A percentile compares a stretch with the other conserved stretches of the same genome.
Evolutionary conservation across 2,329 filamentous ascomycete genomes (phyloP).

Genomic region (Neurospora sp.): DNA sequence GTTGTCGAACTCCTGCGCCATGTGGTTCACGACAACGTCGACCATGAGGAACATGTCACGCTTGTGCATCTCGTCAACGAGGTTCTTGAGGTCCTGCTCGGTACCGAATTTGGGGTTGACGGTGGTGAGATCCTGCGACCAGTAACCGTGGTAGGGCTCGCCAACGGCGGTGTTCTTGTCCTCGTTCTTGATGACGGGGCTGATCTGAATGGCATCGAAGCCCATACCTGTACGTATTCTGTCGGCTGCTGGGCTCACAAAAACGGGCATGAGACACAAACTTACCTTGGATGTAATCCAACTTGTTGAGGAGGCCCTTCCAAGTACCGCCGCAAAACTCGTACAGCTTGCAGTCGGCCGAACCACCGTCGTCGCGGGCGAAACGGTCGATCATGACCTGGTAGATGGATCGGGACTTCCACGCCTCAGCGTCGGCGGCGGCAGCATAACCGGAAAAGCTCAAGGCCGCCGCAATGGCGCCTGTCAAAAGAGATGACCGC

Average conservation of each 20-base stretch:
- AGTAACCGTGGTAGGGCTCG: slow-evolving; percentile 44
- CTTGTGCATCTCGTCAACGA: slow-evolving; percentile 34
- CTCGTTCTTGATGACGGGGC: slow-evolving; percentile 39
- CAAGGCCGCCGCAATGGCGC: slow-evolving; percentile 15
- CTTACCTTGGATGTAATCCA: slow-evolving; percentile 51
- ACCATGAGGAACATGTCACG: slow-evolving; percentile 37
- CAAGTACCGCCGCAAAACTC: slow-evolving; percentile 54
- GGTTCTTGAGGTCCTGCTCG: slow-evolving; percentile 44
- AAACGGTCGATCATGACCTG: slow-evolving; percentile 49
- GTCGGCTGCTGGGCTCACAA: not conserved
- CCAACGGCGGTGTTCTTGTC: slow-evolving; percentile 23
- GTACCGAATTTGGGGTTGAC: slow-evolving; percentile 52
- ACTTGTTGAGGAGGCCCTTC: slow-evolving; percentile 44
- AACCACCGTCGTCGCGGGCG: slow-evolving; percentile 33
- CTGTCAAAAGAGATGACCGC: slow-evolving; percentile 12
- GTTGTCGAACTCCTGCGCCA: slow-evolving; percentile 31
- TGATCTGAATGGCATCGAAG: slow-evolving; percentile 50
- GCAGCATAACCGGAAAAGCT: slow-evolving; percentile 23
- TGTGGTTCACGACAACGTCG: slow-evolving; percentile 45
- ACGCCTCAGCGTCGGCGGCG: slow-evolving; percentile 34
- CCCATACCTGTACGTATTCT: slow-evolving; percentile 33
- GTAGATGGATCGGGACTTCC: slow-evolving; percentile 48
- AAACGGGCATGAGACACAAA: not conserved
- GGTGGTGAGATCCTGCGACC: slow-evolving; percentile 38
- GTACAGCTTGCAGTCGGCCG: slow-evolving; percentile 32